Base-by-base conservation (phyloP, 2,329 filamentous ascomycete species). In the Cucurbitaria berberidis region DNA sequence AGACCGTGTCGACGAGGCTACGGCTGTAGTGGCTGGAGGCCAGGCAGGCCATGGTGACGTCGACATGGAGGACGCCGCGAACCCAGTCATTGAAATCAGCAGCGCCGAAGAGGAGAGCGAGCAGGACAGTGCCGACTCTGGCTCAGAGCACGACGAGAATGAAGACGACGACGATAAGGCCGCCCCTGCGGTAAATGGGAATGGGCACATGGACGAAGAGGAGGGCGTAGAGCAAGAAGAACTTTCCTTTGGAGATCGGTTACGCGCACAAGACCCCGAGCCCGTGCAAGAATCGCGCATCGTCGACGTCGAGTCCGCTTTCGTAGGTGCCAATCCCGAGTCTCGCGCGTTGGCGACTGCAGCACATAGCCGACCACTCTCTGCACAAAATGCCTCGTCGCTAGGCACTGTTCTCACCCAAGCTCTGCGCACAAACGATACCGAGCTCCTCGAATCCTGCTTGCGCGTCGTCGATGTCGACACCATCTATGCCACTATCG, bases 321-420 rank as follows among this genome's bases (percentile, higher is more conserved):
- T 80, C 48, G 68, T 67, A 52, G 78, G 73, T 36, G 62, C 72
- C 44, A 76, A 77, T 47, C 74, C 78, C 26, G 77, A 76, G 60
- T 79, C 77, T 51, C 78, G 73, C 57, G 75, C 78, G 32, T 74
- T 81, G 34, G 66, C 70, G n/a, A 76, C 79, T 42, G 70, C 78
- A 16, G 63, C 68, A 10, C 72, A 76, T 32, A 75, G 69, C 45
- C 79, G 78, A 34, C 75, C 78, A 48, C 79, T 89, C 56, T 81
- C 82, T 16, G 80, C 86, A 18, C 89, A 88, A 11, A 87, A 87
- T 11, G 87, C 89, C 53, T 87, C 91, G 53, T 96, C 93, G 6
- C 85, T 99, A 45, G 89, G 90, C 42, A 96, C 91, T 5, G 91
- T 97, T n/a, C 87, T 99, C 54, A 88, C 92, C 13, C 93, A 98